phyloP scores from a whole-genome alignment of 2,329 filamentous ascomycete genomes.

The Myriosclerotinia curreyana region DNA sequence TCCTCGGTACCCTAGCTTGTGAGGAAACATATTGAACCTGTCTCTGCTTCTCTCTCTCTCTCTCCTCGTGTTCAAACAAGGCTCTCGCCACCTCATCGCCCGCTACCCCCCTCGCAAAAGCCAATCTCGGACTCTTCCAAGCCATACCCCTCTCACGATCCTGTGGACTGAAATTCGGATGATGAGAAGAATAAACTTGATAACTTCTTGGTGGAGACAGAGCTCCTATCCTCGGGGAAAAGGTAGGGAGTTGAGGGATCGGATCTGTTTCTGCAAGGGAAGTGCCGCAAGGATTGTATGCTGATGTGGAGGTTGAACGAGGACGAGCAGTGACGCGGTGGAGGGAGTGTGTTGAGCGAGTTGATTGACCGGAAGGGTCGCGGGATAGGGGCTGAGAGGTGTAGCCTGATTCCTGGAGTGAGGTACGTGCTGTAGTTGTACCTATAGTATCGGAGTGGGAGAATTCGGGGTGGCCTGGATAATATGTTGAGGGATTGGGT shows the following conservation, averaged over 20 bases:
- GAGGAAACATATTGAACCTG: neutral
- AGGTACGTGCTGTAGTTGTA: constrained; percentile 31
- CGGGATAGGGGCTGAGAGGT: constrained; percentile 52
- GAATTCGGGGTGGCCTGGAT: constrained; percentile 43
- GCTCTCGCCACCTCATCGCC: neutral
- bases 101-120: constrained; percentile 18
- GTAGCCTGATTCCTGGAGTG: constrained; percentile 45
- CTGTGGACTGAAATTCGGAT: neutral
- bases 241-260: constrained; percentile 30
- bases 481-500: constrained; percentile 25
- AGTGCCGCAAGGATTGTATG: constrained; percentile 21
- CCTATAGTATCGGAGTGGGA: constrained; percentile 33
- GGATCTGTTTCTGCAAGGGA: constrained; percentile 37
- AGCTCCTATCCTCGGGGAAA: constrained; percentile 27
- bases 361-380: constrained; percentile 45
- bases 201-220: constrained; percentile 30
- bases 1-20: constrained; percentile 3
- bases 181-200: constrained; percentile 28
- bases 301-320: neutral
- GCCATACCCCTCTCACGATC: constrained; percentile 13
- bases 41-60: neutral
- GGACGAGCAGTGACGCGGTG: neutral
- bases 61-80: neutral
- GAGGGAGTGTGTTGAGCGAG: constrained; percentile 32
- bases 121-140: constrained; percentile 30